phyloP scores from a whole-genome alignment of 495 filamentous ascomycete species.

The Penicillium herquei region DNA sequence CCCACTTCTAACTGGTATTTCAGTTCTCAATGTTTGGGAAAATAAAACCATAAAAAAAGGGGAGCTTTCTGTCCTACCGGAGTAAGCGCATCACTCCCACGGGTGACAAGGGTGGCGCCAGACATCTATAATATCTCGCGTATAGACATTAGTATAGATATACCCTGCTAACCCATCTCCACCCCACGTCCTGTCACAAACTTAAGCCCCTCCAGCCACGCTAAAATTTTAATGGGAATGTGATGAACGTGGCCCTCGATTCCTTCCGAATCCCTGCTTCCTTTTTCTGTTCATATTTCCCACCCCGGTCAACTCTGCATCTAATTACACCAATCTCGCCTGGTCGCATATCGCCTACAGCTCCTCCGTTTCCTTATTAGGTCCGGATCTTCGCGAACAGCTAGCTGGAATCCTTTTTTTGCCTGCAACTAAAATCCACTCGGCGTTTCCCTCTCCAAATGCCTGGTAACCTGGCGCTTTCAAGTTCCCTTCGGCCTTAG shows the following conservation, averaged over 20 bases:
- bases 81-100: slow-evolving; percentile 12
- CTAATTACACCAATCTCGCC: slow-evolving; percentile 11
- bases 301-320: slow-evolving; percentile 8
- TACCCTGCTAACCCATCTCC: slow-evolving; percentile 9
- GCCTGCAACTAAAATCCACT: slow-evolving; percentile 17
- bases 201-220: slow-evolving; percentile 27
- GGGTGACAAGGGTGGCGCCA: slow-evolving; percentile 14
- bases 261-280: slow-evolving; percentile 10
- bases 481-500: slow-evolving; percentile 15
- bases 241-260: slow-evolving; percentile 25
- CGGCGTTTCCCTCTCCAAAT: slow-evolving; percentile 18
- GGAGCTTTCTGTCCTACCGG: slow-evolving; percentile 11
- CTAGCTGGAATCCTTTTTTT: slow-evolving; percentile 14
- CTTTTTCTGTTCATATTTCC: slow-evolving; percentile 15
- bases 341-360: slow-evolving; percentile 18
- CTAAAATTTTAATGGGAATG: slow-evolving; percentile 19
- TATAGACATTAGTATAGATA: slow-evolving; percentile 11
- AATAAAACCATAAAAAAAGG: not conserved
- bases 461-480: slow-evolving; percentile 16
- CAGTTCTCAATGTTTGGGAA: no score
- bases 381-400: slow-evolving; percentile 17
- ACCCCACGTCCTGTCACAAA: slow-evolving; percentile 25
- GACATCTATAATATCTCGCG: slow-evolving; percentile 17
- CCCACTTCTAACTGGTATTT: not conserved
- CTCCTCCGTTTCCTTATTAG: slow-evolving; percentile 19